A percentile compares a stretch with the other conserved stretches of the same genome.
phyloP scores from a whole-genome alignment of 2,329 filamentous ascomycete genomes.

The Fusarium nodosum region DNA sequence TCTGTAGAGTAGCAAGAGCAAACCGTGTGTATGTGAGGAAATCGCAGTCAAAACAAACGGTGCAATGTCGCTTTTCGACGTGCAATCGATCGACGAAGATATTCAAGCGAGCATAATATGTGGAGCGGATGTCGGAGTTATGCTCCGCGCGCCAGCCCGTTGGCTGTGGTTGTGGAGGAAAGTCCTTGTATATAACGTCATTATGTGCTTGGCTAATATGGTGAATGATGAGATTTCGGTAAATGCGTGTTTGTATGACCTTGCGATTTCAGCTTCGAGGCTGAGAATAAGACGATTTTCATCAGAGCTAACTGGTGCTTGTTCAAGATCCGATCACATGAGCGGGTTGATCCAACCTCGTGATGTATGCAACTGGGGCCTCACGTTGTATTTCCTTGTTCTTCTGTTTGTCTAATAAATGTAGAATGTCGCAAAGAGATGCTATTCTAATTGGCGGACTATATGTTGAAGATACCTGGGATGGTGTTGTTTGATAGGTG shows the following conservation, averaged over 20 bases:
- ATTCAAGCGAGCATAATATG: conserved; percentile 18
- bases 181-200: conserved; percentile 32
- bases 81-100: conserved; percentile 35
- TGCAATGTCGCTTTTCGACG: neutral
- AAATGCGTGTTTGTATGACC: conserved; percentile 3
- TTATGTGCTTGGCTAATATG: conserved; percentile 23
- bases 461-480: neutral
- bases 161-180: conserved; percentile 34
- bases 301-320: neutral
- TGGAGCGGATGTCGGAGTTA: conserved; percentile 34
- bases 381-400: neutral
- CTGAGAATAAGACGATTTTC: neutral
- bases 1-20: neutral
- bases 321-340: conserved; percentile 20
- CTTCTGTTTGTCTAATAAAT: neutral
- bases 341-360: neutral
- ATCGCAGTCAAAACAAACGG: neutral
- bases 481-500: conserved; percentile 1
- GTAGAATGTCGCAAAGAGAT: neutral
- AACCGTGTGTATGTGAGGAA: neutral
- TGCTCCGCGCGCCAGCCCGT: conserved; percentile 34
- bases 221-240: neutral
- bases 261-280: conserved; percentile 1
- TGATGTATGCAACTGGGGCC: neutral
- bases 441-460: conserved; percentile 3